phyloP scores from a whole-genome alignment of 2,329 filamentous ascomycete species.

The Clonostachys rosea region DNA sequence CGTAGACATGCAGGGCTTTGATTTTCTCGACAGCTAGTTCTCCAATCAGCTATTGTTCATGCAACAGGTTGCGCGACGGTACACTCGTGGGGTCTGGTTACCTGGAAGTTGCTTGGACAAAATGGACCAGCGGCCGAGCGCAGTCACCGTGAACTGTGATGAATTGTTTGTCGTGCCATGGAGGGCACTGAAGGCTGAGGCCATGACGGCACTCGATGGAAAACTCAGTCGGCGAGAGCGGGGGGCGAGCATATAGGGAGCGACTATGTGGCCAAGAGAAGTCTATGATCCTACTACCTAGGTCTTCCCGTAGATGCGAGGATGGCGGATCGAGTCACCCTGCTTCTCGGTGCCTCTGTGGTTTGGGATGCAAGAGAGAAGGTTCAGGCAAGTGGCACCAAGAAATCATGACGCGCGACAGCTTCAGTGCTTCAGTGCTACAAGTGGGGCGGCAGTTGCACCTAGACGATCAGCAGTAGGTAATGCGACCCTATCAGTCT shows the following conservation, averaged over 20 bases:
- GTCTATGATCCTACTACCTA: too few species aligned
- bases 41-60: conserved; percentile 7
- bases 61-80: background rate
- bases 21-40: conserved; percentile 58
- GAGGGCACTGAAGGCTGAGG: conserved; percentile 30
- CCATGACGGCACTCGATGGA: conserved; percentile 24
- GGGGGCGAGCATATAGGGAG: conserved; percentile 12
- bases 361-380: too few species aligned
- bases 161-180: conserved; percentile 19
- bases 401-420: too few species aligned
- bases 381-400: too few species aligned
- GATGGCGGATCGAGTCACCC: background rate
- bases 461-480: background rate
- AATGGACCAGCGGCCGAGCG: conserved; percentile 80
- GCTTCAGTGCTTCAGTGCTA: too few species aligned
- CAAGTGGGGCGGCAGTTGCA: too few species aligned
- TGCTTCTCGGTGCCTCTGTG: too few species aligned
- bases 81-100: conserved; percentile 22
- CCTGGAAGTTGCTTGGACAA: conserved; percentile 67
- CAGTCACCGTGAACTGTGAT: conserved; percentile 57
- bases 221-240: conserved; percentile 11
- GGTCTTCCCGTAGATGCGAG: conserved; percentile 2
- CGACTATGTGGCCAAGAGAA: too few species aligned
- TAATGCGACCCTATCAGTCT: background rate
- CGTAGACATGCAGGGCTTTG: conserved; percentile 84